Conservation (phyloP, 108 stramenopile genomes). For the Cyclostephanos invisitatus region DNA sequence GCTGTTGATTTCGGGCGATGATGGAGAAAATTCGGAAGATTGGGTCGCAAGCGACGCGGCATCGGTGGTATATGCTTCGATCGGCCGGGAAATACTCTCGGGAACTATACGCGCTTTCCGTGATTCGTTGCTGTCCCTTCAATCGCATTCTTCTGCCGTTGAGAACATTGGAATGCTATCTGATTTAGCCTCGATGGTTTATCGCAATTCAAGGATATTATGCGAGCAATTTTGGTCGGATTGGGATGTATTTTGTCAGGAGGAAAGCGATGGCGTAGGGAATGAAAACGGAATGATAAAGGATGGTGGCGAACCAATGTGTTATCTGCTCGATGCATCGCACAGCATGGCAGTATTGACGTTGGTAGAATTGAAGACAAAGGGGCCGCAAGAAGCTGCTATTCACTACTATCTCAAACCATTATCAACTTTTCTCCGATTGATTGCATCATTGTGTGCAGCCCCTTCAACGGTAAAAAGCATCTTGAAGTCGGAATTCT, state of each 20-base stretch:
- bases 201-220: constrained; percentile 53
- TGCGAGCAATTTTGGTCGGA: constrained; percentile 64
- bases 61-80: constrained; percentile 61
- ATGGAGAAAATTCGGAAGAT: neutral
- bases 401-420: constrained; percentile 32
- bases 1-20: neutral
- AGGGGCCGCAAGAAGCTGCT: constrained; percentile 11
- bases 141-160: constrained; percentile 31
- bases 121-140: constrained; percentile 26
- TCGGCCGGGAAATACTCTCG: constrained; percentile 61
- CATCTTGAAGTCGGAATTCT: constrained; percentile 32
- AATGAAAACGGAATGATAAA: constrained; percentile 1
- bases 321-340: constrained; percentile 60
- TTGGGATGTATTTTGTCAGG: constrained; percentile 49
- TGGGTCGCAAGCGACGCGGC: constrained; percentile 22
- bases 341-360: constrained; percentile 49
- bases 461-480: constrained; percentile 26
- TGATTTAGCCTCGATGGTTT: constrained; percentile 49
- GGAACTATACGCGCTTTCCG: constrained; percentile 58
- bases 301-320: constrained; percentile 42
- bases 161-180: constrained; percentile 66
- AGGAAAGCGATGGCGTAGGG: constrained; percentile 16
- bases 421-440: constrained; percentile 37
- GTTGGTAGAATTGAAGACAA: constrained; percentile 27
- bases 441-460: constrained; percentile 43